Evolutionary conservation across 192 early-diverging fungal species (phyloP), one percentile per base, ranked within the genome.

Genomic region (Bifiguratus adelaidae): DNA sequence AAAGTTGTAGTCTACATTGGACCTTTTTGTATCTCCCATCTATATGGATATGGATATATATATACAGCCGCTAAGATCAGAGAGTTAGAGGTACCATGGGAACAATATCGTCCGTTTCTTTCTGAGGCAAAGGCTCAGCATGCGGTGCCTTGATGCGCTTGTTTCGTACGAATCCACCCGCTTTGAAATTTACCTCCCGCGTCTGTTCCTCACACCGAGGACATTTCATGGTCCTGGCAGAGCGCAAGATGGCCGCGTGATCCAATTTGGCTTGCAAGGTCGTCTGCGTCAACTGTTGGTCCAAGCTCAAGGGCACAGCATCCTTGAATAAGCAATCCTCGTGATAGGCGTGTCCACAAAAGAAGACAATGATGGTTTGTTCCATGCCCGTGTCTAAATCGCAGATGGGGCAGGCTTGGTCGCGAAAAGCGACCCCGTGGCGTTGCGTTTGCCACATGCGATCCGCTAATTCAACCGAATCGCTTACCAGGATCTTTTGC

Each of bases 261-360:
- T 72, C 70, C 1, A 72, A 61, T 52, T 78, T 78, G 22, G 61
- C 49, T 3, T 59, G 44, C 23, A 70, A 35, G 36, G 48, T 33
- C 30, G 21, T 5, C 23, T 48, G 23, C 30, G 54, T 34, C 45
- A 54, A 42, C 46, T 46, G 47, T 18, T 50, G 16, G 37, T 54
- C 49, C 8, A 43, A 8, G 15, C 48, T 51, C n/a, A n/a, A n/a
- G 12, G 52, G 50, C 2, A 78, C 65, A 20, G 75, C 74, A 2
- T 76, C 62, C 12, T 67, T 65, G 29, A 88, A 56, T n/a, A 97
- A 58, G 45, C 95, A 98, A 9, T 61, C 44, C 51, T 88, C 83
- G 48, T 98, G 95, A 54, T 77, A 95, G 1, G 76, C 70, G 56
- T 98, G 93, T 46, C 81, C 72, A 47, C 95, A 98, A 61, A 92